Percentiles rank a stretch among this genome's conserved stretches.
These are phyloP conservation scores for Penicillium salamii DNA, from an alignment of 495 filamentous ascomycete genomes.

Conservation along the genomic window DNA sequence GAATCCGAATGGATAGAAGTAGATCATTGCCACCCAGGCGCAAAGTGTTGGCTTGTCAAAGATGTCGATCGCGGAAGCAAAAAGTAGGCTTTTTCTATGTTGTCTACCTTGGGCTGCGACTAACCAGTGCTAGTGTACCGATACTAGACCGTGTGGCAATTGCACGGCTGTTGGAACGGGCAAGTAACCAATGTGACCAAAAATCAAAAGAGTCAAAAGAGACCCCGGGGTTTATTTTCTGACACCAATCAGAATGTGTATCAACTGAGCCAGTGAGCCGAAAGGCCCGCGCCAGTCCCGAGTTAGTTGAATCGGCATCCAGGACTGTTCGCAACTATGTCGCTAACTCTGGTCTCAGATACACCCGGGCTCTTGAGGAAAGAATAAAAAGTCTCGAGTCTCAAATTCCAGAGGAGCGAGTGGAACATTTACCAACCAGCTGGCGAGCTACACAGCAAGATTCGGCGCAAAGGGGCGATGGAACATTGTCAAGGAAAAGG, in stretches of 20 bases:
- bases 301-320: neutral
- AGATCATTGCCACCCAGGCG: neutral
- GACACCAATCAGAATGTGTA: constrained; percentile 7
- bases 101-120: neutral
- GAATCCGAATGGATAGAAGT: constrained; percentile 1
- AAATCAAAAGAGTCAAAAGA: too few relatives aligned
- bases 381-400: constrained; percentile 9
- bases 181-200: neutral
- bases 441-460: neutral
- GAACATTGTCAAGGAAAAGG: neutral
- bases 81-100: constrained; percentile 2
- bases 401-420: neutral
- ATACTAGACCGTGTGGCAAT: constrained; percentile 12
- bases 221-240: neutral
- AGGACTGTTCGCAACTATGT: neutral
- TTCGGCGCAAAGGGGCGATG: neutral
- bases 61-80: constrained; percentile 19
- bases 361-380: constrained; percentile 11
- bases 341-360: constrained; percentile 1
- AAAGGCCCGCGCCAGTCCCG: constrained; percentile 3
- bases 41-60: constrained; percentile 11
- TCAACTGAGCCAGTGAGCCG: constrained; percentile 8
- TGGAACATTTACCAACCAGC: neutral
- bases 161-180: constrained; percentile 11
- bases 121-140: constrained; percentile 8